Conservation (phyloP, 371 early-diverging fungal genomes). For the Mucor velutinosus region DNA sequence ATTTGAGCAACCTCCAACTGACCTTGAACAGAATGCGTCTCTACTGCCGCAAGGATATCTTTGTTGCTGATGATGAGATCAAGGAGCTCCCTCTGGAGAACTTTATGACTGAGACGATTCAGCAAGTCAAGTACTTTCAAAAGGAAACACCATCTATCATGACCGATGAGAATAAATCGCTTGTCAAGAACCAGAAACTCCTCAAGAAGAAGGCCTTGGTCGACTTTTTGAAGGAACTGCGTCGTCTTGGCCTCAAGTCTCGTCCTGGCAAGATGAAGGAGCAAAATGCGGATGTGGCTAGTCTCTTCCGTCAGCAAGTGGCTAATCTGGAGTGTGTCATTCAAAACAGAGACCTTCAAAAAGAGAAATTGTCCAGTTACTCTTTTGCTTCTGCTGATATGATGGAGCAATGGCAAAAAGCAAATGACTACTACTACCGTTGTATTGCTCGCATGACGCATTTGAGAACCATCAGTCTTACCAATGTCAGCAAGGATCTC, state of each 20-base stretch:
- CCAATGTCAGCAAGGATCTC: constrained; percentile 69
- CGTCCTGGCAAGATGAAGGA: constrained; percentile 53
- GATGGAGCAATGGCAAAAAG: constrained; percentile 58
- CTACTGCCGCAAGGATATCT: constrained; percentile 41
- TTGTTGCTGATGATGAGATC: constrained; percentile 22
- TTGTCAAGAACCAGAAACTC: constrained; percentile 76
- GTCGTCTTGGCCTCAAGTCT: constrained; percentile 78
- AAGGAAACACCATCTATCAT: constrained; percentile 66
- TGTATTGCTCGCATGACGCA: constrained; percentile 71
- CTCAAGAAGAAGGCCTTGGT: constrained; percentile 87
- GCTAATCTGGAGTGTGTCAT: constrained; percentile 35
- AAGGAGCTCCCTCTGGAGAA: constrained; percentile 41
- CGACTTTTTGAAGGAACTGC: constrained; percentile 83
- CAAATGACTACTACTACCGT: constrained; percentile 75
- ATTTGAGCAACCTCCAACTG: constrained; percentile 37
- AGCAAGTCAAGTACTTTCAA: constrained; percentile 62
- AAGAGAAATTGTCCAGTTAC: constrained; percentile 24
- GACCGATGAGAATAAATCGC: constrained; percentile 66
- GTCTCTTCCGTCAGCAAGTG: constrained; percentile 39
- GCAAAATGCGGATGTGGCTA: constrained; percentile 39
- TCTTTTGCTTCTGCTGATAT: constrained; percentile 27
- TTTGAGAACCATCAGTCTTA: constrained; percentile 58
- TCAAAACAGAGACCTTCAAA: constrained; percentile 32
- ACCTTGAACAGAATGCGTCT: constrained; percentile 37
- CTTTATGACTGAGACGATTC: constrained; percentile 54